Evolutionary conservation across 1,284 basidiomycete species (phyloP), one percentile per base, ranked within the genome.

Genomic region (Ganoderma boninense): DNA sequence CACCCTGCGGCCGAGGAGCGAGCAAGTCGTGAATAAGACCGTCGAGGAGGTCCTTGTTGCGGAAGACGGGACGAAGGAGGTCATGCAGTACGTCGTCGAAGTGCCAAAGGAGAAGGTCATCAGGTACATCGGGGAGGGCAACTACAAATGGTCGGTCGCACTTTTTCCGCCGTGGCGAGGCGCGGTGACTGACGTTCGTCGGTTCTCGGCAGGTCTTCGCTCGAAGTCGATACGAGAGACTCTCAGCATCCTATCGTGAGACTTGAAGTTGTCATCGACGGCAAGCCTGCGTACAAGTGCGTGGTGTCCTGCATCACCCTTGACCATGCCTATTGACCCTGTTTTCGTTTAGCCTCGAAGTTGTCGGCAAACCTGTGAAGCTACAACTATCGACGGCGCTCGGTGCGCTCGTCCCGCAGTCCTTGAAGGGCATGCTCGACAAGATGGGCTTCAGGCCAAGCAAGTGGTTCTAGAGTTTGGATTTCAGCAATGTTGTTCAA

Each of bases 161-260:
- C 26, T 8, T 44, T 4, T 23, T 11, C 11, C 29, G 38, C 38
- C 6, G 6, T 32, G 5, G 7, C 23, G 40, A 10, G 13, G 26
- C 64, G 16, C 35, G n/a, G 8, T 6, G 43, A 56, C 43, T 62
- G 18, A 64, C 40, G 26, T 57, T 54, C 11, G 32, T 32, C 43
- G 62, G 16, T 10, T 0, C 1, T n/a, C 40, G 35, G 18, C 59
- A 91, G 90, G 89, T 89, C 92, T 8, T 83, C 91, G 0, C 86
- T 96, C 64, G 92, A 93, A 78, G 86, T 96, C 38, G 92, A 96
- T 78, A 93, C 92, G 0, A 84, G 87, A 56, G 84, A 92, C 71
- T 77, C 82, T 4, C 79, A 84, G 49, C 82, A 83, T 52, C 94
- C 94, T 0, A 83, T 82, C 4, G 81, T 94, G 18, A 83, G 82